Conservation (phyloP, 768 basidiomycete genomes). For the Clavaria fumosa region DNA sequence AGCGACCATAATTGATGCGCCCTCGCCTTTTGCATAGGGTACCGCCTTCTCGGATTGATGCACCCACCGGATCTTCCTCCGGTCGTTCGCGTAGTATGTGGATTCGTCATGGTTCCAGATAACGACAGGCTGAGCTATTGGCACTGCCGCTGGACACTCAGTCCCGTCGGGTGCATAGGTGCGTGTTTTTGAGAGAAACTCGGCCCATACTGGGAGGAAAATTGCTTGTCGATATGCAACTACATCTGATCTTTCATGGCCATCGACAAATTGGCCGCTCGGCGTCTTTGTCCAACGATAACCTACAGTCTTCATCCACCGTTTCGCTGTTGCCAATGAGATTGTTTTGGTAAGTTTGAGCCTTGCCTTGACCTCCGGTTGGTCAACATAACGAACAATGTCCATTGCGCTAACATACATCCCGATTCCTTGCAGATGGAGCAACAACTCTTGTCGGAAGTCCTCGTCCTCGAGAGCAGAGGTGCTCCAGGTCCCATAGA, state of each 20-base stretch:
- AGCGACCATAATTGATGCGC: constrained; percentile 20
- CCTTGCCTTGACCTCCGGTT: constrained; percentile 9
- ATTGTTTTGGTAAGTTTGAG: constrained; percentile 8
- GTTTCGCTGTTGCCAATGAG: constrained; percentile 11
- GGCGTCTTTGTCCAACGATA: constrained; percentile 10
- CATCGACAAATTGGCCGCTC: constrained; percentile 20
- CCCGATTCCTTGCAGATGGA: constrained; percentile 11
- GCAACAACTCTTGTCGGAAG: constrained; percentile 11
- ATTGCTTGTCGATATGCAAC: constrained; percentile 15
- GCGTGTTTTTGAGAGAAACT: constrained; percentile 3
- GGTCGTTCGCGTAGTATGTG: constrained; percentile 22
- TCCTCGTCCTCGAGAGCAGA: constrained; percentile 15
- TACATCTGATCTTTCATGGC: constrained; percentile 21
- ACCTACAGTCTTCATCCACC: constrained; percentile 12
- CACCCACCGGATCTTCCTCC: constrained; percentile 14
- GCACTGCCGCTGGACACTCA: background rate
- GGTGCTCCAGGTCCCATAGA: constrained; percentile 12
- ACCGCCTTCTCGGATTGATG: constrained; percentile 11
- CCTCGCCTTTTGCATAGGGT: constrained; percentile 21
- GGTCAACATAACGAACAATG: constrained; percentile 10
- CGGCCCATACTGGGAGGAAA: constrained; percentile 14
- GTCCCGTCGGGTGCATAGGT: constrained; percentile 6
- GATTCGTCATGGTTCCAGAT: constrained; percentile 21
- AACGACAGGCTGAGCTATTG: constrained; percentile 1
- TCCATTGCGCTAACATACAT: constrained; percentile 11